Base-by-base conservation (phyloP, 2,329 filamentous ascomycete species). In the Cercospora berteroae region DNA sequence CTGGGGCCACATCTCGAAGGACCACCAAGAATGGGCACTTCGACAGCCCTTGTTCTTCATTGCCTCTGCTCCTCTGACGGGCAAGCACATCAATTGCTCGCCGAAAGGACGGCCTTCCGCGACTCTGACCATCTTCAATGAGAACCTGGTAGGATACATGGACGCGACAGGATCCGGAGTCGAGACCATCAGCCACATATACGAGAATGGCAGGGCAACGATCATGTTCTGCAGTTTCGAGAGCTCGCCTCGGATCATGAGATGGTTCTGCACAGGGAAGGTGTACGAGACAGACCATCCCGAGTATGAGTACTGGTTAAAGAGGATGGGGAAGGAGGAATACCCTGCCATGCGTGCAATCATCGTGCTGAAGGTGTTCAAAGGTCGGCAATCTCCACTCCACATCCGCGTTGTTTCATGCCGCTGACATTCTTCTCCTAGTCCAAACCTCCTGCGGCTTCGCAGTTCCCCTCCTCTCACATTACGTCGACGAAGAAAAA, bases 201-300 rank as follows among this genome's bases (percentile, higher is more conserved):
- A 92, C 76, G 91, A 94, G 75, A 94, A 94, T 73, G 89, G 88
- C 31, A 86, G 91, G 16, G 84, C 91, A 18, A 92, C 90, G 5
- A 80, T 94, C 74, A 88, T 93, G 84, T 92, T 93, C 79, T 89
- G 86, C 76, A 88, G 86, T 23, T 91, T 90, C 70, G 86, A 85
- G 1, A 71, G 80, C 4, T 75, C 80, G 0, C 88, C 89, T 16
- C 82, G 87, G 64, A 91, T 91, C 73, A 76, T 90, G 76, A 81
- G 89, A 5, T 81, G 90, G 60, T 90, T 89, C 76, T 90, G 88
- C 75, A 82, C 74, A 8, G 86, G 85, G 4, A 77, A 75, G 5
- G 85, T 90, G 7, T 79, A 90, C 3, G 89, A 91, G 77, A 86
- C 83, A 78, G 85, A 86, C 68, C 80, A 85, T 10, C 79, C 74